Conservation (phyloP, 129 eudicot genomes). For the Helianthus annuus region HanXRQr2.0-SUNRISE NC_035449.2:95592941-95593440, state of each 20-base stretch:
- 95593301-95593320: conserved; percentile 12
- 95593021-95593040: conserved; percentile 37
- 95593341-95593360: conserved; percentile 49
- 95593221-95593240: neutral
- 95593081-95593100: neutral
- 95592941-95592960: conserved; percentile 59
- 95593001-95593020: conserved; percentile 47
- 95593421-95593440: conserved; percentile 42
- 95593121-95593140: neutral
- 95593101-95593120: neutral
- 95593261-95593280: neutral
- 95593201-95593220: neutral
- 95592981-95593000: conserved; percentile 80
- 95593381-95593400: conserved; percentile 44
- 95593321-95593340: conserved; percentile 47
- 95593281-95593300: neutral
- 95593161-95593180: neutral
- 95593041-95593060: conserved; percentile 26
- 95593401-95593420: conserved; percentile 40
- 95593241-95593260: no score
- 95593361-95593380: conserved; percentile 35
- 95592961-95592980: conserved; percentile 67
- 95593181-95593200: neutral
- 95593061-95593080: neutral
- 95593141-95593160: neutral